Conservation (phyloP, 2,329 filamentous ascomycete genomes). For the Blastomyces gilchristii region DNA sequence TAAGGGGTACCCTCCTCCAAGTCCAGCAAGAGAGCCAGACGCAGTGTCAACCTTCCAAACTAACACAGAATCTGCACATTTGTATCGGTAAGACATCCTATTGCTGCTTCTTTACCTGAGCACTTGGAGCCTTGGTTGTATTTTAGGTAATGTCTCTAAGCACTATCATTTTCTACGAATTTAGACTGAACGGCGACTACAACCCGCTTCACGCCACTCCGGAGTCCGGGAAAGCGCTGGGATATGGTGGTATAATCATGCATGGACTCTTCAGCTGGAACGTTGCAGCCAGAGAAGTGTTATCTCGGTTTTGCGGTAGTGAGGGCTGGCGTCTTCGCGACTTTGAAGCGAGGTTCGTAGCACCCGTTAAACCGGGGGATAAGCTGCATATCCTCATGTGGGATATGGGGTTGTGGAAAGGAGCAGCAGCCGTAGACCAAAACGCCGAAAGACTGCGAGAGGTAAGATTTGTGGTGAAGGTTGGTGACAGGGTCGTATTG, state of each 20-base stretch:
- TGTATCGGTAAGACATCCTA: conserved; percentile 48
- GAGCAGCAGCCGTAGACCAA: conserved; percentile 58
- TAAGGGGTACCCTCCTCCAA: conserved; percentile 23
- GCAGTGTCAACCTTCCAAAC: conserved; percentile 60
- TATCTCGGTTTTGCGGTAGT: conserved; percentile 61
- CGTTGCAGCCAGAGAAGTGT: conserved; percentile 60
- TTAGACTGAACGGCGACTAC: conserved; percentile 78
- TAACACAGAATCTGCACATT: conserved; percentile 57
- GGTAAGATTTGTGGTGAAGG: conserved; percentile 22
- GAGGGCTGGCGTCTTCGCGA: conserved; percentile 72
- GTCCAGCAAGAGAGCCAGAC: conserved; percentile 46
- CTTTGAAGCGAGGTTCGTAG: conserved; percentile 79
- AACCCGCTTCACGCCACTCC: conserved; percentile 85
- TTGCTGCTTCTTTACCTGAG: not conserved
- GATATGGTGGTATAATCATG: conserved; percentile 78
- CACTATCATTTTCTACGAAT: not conserved
- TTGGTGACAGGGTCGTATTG: conserved; percentile 64
- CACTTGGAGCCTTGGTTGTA: not conserved
- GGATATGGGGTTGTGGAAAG: conserved; percentile 57
- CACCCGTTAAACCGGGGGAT: conserved; percentile 71
- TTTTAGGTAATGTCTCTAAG: conserved; percentile 2
- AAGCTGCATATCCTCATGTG: conserved; percentile 72
- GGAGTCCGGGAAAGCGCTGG: conserved; percentile 76
- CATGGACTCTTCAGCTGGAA: conserved; percentile 87
- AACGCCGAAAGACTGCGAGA: conserved; percentile 33